Conservation (phyloP, 2,329 filamentous ascomycete genomes). For the Arthrobotrys entomopaga region DNA sequence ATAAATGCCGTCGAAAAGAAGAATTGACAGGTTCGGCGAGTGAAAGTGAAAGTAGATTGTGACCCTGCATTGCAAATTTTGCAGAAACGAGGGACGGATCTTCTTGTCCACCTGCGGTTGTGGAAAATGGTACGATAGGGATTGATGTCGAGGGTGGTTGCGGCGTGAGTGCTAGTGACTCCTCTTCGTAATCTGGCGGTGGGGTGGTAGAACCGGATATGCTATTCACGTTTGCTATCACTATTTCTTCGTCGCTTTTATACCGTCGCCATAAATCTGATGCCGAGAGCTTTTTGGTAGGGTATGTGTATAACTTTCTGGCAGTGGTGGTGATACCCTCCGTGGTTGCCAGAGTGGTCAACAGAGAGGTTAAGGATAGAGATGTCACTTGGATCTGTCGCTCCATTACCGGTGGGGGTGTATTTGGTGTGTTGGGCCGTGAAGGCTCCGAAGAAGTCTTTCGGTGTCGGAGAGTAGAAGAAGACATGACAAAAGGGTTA, state of each 20-base stretch:
- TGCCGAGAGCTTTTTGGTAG: conserved; percentile 45
- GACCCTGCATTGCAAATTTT: conserved; percentile 51
- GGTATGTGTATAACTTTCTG: conserved; percentile 47
- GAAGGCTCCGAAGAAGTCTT: conserved; percentile 40
- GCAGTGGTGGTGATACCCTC: conserved; percentile 52
- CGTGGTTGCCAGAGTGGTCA: conserved; percentile 46
- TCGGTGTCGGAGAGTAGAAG: conserved; percentile 39
- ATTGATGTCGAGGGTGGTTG: background rate
- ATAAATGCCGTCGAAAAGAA: conserved; percentile 39
- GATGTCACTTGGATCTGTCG: conserved; percentile 45
- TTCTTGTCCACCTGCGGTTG: conserved; percentile 5
- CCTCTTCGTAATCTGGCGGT: conserved; percentile 49
- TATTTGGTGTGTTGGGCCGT: conserved; percentile 14
- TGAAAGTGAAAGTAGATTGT: conserved; percentile 44
- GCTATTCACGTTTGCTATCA: background rate
- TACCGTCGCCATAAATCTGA: conserved; percentile 41
- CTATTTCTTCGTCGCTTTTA: conserved; percentile 33
- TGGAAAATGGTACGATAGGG: conserved; percentile 5
- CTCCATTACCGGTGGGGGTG: conserved; percentile 34
- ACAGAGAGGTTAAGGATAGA: conserved; percentile 41
- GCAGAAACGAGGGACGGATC: conserved; percentile 41
- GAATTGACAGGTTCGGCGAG: conserved; percentile 50
- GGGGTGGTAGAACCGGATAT: conserved; percentile 40
- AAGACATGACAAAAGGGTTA: conserved; percentile 30
- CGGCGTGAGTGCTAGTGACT: conserved; percentile 20